Base-by-base conservation (phyloP, 2,329 filamentous ascomycete genomes). In the Aspergillus carbonarius region DNA sequence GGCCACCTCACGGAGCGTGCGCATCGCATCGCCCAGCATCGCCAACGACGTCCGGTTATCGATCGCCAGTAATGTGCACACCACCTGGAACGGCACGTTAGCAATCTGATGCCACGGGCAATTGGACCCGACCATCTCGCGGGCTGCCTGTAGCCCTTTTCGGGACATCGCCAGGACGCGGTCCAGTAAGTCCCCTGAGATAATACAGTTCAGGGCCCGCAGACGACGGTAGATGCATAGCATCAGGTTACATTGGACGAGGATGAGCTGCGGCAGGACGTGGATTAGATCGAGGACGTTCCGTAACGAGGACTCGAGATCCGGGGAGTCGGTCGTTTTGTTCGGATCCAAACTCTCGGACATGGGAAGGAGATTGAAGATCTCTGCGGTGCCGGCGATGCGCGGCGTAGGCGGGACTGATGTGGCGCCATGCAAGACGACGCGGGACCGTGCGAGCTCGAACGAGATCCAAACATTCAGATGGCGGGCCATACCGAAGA, bases 401-500 rank as follows among this genome's bases (percentile, higher is more conserved):
- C 72, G 69, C 0, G 72, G 66, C 0, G 72, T 67, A 0, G 79
- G 78, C 8, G 79, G 71, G 10, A 77, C 68, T 1, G 77, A 74
- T 0, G 77, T 78, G 9, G 80, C 78, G 17, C 79, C 79, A 34
- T 79, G 78, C 0, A 84, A 72, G 60, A 77, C 59, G 15, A 85
- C 81, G 9, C 82, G 76, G 0, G 82, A 83, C 0, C 82, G 78
- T 1, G 83, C 83, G 54, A 85, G 79, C 55, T 86, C 84, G 61
- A 84, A 85, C 0, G 82, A 85, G 25, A 82, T 81, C 83, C 83
- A 86, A 12, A 80, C 81, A 62, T 86, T 85, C 7, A 86, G 76
- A 62, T 85, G 83, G 9, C 83, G 81, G 0, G 83, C 80, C 40
- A 85, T 78, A 54, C 81, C 78, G 65, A 83, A 71, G 3, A 83